Conservation (phyloP, 2,329 filamentous ascomycete species). For the Colletotrichum sp. region DNA sequence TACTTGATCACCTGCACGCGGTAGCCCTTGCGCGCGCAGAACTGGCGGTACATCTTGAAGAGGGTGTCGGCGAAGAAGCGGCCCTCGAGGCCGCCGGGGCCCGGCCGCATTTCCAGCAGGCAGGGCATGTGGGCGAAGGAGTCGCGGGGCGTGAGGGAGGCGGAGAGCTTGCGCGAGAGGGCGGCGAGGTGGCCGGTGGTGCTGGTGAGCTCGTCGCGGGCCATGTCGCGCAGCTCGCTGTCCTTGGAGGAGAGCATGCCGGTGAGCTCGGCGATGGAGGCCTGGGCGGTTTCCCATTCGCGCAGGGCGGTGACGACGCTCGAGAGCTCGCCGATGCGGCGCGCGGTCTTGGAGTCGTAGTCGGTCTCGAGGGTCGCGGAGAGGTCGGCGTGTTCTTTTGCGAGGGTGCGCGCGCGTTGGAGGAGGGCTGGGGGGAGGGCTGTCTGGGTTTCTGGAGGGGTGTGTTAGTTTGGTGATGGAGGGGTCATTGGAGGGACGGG, state of each 20-base stretch:
- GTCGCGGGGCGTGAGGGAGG: conserved; percentile 82
- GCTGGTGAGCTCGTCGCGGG: conserved; percentile 79
- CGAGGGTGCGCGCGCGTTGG: conserved; percentile 62
- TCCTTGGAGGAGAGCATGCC: conserved; percentile 58
- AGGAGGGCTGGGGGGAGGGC: conserved; percentile 61
- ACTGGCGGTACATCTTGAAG: conserved; percentile 86
- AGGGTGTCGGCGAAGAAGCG: conserved; percentile 88
- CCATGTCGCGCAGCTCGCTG: conserved; percentile 76
- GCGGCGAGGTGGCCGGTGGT: conserved; percentile 66
- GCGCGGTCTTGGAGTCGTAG: conserved; percentile 64
- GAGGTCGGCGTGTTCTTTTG: conserved; percentile 63
- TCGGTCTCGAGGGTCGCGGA: conserved; percentile 52
- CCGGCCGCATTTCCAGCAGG: conserved; percentile 89
- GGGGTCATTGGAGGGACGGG: background rate
- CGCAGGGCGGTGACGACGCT: conserved; percentile 61
- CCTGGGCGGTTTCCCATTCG: conserved; percentile 61
- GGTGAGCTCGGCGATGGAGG: conserved; percentile 59
- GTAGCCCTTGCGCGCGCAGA: conserved; percentile 74
- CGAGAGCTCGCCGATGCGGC: conserved; percentile 66
- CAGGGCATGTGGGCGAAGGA: conserved; percentile 91
- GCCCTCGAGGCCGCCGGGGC: conserved; percentile 90
- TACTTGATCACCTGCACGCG: conserved; percentile 77
- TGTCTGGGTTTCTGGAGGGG: conserved; percentile 29
- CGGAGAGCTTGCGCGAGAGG: conserved; percentile 73
- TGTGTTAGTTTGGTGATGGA: background rate